Percentiles rank a stretch among this genome's conserved stretches.
Evolutionary conservation across 345 rosid species (phyloP).

Genomic region (Euphorbia pulcherrima): DNA sequence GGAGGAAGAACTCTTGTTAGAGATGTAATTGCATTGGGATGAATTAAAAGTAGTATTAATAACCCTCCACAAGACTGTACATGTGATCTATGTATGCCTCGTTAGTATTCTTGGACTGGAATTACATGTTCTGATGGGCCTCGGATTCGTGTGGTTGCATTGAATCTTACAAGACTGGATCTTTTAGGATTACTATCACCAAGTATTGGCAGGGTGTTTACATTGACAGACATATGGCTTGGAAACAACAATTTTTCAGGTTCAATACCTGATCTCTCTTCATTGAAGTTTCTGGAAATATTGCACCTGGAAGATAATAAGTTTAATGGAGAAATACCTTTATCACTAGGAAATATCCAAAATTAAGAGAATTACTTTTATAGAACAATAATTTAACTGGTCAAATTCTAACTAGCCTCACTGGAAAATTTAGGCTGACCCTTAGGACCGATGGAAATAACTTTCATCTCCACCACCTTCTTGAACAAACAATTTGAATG

Average conservation of each 20-base stretch:
- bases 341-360: slow-evolving; percentile 45
- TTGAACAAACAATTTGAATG: slow-evolving; percentile 17
- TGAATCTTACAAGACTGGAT: slow-evolving; percentile 70
- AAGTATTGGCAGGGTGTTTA: slow-evolving; percentile 54
- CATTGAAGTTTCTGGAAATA: slow-evolving; percentile 48
- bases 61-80: slow-evolving; percentile 74
- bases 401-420: slow-evolving; percentile 49
- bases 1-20: slow-evolving; percentile 64
- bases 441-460: slow-evolving; percentile 53
- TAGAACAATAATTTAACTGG: slow-evolving; percentile 89
- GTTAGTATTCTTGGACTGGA: slow-evolving; percentile 71
- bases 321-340: slow-evolving; percentile 57
- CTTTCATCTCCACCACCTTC: slow-evolving; percentile 34
- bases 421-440: slow-evolving; percentile 45
- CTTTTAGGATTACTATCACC: slow-evolving; percentile 68
- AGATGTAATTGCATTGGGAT: slow-evolving; percentile 62
- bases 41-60: slow-evolving; percentile 38
- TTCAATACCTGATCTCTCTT: slow-evolving; percentile 60
- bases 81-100: slow-evolving; percentile 86
- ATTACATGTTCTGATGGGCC: slow-evolving; percentile 58
- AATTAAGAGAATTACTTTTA: slow-evolving; percentile 61
- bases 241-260: slow-evolving; percentile 73
- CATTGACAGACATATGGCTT: slow-evolving; percentile 64
- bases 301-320: slow-evolving; percentile 77
- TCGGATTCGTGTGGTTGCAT: slow-evolving; percentile 55